Evolutionary conservation across 495 filamentous ascomycete genomes (phyloP), one percentile per base, ranked within the genome.

Genomic region (Aspergillus affinis): DNA sequence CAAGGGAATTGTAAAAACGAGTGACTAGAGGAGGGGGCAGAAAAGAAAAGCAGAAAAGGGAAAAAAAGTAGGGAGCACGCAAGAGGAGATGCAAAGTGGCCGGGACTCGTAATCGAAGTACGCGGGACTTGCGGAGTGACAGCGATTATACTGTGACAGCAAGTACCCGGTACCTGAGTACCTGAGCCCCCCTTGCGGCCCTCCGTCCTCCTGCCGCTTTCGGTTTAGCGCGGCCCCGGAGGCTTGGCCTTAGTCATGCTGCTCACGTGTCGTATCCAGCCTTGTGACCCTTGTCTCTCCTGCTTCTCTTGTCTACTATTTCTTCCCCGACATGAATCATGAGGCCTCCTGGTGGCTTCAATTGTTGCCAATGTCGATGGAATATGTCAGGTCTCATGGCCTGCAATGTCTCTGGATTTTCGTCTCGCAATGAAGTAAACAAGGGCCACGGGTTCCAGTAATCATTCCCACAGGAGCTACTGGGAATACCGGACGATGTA

Each of bases 1-100:
- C 8, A 21, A 20, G 3, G 19, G 23, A 20, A 49, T 49, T 1
- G 5, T 29, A 27, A 20, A 41, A 30, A 57, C 7, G 51, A 57
- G 17, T 30, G 15, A 46, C 18, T 27, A 49, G 36, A 55, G 32
- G 20, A 51, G 19, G 45, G 45, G 48, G 49, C 54, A 32, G 50
- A 32, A 58, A 27, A 55, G 30, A 36, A 46, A 46, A 29, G 50
- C 19, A 56, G 29, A 21, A 48, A 56, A 51, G 27, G 32, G 50
- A 23, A 58, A 27, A 46, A 46, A 29, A 57, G 26, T 36, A 56
- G 45, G 27, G 27, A 56, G 54, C 54, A 47, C 20, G 54, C 44
- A 44, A 49, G 59, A 65, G 41, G 56, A 55, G n/a, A n/a, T n/a
- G 44, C 62, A 60, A 58, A 60, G 61, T 63, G 61, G 46, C 61